These are phyloP conservation scores for Fusarium penzigii DNA, from an alignment of 2,329 filamentous ascomycete species.

Conservation along the genomic window DNA sequence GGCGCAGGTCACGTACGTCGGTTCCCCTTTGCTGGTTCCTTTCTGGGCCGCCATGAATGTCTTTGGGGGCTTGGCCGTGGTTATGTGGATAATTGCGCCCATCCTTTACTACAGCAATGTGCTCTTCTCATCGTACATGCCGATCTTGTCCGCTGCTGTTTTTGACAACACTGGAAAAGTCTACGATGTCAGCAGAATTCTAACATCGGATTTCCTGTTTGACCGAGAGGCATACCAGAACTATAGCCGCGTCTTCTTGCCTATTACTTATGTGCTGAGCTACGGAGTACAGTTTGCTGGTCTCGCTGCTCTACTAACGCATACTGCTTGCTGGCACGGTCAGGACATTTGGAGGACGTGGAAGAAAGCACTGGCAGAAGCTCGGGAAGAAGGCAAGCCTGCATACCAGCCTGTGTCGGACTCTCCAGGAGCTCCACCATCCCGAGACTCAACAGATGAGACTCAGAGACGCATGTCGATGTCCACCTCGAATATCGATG, in stretches of 20 bases:
- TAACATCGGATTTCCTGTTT: slow-evolving; percentile 77
- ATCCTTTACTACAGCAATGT: slow-evolving; percentile 80
- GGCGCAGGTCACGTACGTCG: slow-evolving; percentile 87
- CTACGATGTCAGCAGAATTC: slow-evolving; percentile 79
- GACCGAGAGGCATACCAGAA: slow-evolving; percentile 72
- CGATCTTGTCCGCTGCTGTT: slow-evolving; percentile 79
- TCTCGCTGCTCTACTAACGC: slow-evolving; percentile 75
- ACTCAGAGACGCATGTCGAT: slow-evolving; percentile 29
- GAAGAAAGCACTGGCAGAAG: slow-evolving; percentile 67
- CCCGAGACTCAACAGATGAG: slow-evolving; percentile 19
- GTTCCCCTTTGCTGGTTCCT: slow-evolving; percentile 78
- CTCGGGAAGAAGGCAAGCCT: slow-evolving; percentile 49
- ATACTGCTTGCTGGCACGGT: slow-evolving; percentile 83
- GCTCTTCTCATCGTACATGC: slow-evolving; percentile 82
- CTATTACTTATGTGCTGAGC: slow-evolving; percentile 84
- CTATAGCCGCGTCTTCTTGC: slow-evolving; percentile 84
- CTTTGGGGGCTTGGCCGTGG: slow-evolving; percentile 73
- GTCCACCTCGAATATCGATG: slow-evolving; percentile 47
- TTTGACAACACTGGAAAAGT: slow-evolving; percentile 82
- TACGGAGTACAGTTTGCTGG: slow-evolving; percentile 87
- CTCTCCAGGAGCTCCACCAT: slow-evolving; percentile 19
- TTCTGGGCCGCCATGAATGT: slow-evolving; percentile 89
- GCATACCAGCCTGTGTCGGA: slow-evolving; percentile 54
- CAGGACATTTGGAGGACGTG: slow-evolving; percentile 79
- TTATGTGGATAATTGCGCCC: slow-evolving; percentile 84